Percentiles rank a stretch among this genome's conserved stretches.
Evolutionary conservation across 176 grass and related monocot genomes (phyloP).

Genomic region (Aegilops longissima): DNA sequence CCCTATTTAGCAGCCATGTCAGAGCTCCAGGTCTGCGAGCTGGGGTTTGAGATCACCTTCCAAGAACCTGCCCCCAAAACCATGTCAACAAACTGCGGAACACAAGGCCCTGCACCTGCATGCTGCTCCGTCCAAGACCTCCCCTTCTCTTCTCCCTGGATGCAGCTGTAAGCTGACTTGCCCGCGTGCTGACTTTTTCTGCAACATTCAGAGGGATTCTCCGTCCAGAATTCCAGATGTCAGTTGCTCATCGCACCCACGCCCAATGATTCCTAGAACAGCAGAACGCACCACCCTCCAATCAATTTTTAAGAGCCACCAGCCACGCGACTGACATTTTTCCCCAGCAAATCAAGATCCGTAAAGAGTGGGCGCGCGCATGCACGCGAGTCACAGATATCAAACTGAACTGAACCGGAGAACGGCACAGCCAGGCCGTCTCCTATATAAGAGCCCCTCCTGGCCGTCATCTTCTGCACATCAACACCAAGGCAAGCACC

Average conservation of each 20-base stretch:
- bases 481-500: background rate
- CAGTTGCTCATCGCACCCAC: slow-evolving; percentile 8
- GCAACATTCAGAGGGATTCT: slow-evolving; percentile 20
- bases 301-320: slow-evolving; percentile 35
- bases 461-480: slow-evolving; percentile 18
- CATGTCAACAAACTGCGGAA: slow-evolving; percentile 35
- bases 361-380: slow-evolving; percentile 39
- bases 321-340: slow-evolving; percentile 27
- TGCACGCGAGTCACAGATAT: background rate
- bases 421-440: background rate
- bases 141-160: slow-evolving; percentile 16
- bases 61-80: slow-evolving; percentile 37
- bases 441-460: slow-evolving; percentile 44
- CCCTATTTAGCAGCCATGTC: background rate
- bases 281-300: slow-evolving; percentile 5
- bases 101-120: slow-evolving; percentile 21
- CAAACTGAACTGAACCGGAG: slow-evolving; percentile 1
- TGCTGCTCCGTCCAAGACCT: slow-evolving; percentile 25
- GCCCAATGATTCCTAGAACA: slow-evolving; percentile 37
- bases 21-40: slow-evolving; percentile 7
- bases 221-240: slow-evolving; percentile 21
- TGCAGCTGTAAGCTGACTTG: slow-evolving; percentile 30
- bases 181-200: background rate
- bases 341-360: slow-evolving; percentile 51
- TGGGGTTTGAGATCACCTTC: slow-evolving; percentile 37